Base-by-base conservation (phyloP, 169 alveolate species). In the Plasmodium vivax region DNA sequence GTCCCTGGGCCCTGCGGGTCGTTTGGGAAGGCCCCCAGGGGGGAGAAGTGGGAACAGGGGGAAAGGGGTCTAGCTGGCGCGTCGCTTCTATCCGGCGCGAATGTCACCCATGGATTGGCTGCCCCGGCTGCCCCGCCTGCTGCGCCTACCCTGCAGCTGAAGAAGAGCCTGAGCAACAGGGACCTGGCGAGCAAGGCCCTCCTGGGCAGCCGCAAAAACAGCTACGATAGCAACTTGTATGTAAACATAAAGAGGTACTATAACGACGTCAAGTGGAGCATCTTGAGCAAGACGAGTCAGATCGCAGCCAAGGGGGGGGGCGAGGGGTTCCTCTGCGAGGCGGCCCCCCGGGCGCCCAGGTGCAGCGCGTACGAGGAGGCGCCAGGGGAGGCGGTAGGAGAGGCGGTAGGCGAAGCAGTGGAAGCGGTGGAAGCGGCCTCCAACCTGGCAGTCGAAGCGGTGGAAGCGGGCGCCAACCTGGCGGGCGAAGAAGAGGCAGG, bases 161-260 rank as follows among this genome's bases (percentile, higher is more conserved):
- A 68, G 9, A 68, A 68, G n/a, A 68, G 77, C 41, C 77, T 27
- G 2, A 68, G 77, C n/a, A 68, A 30, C 38, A 68, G 38, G 41
- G 77, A 68, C 38, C 32, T 68, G 38, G 0, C 38, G 4, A 23
- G 77, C 38, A 68, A 68, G 77, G 12, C 43, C 32, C 19, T 8
- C 38, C 16, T 68, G 0, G 23, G 6, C 77, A 30, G 77, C 1
- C 77, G 23, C 16, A 47, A 19, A 75, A 47, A 38, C 72, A 85
- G 30, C 14, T 4, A 3, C 16, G 80, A 85, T 36, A 85, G 75
- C 23, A 85, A 85, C 30, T 8, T 85, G 10, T 85, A 85, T 45
- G 56, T 38, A 3, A 85, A 74, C 23, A 74, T 85, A 62, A 85
- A 85, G 32, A 85, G 80, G 62, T 85, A 85, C 30, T 85, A 85